phyloP scores from a whole-genome alignment of 371 early-diverging fungal genomes.

The Chytridium lagenaria region DNA sequence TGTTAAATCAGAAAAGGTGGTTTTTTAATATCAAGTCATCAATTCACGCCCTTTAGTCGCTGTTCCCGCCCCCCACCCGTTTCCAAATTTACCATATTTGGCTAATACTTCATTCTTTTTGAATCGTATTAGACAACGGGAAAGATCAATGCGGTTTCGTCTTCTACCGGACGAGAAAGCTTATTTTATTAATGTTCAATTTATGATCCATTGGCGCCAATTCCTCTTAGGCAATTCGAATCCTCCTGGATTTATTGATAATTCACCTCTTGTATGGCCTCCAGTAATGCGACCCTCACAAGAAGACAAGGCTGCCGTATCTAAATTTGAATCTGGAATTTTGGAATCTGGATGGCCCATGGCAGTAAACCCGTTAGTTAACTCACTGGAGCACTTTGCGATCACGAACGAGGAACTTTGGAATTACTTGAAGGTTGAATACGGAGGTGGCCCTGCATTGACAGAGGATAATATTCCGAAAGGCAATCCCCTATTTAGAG shows the following conservation, averaged over 20 bases:
- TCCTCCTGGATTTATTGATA: constrained; percentile 25
- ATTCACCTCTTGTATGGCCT: constrained; percentile 13
- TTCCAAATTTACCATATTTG: no score
- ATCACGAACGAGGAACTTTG: constrained; percentile 24
- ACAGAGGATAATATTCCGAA: constrained; percentile 27
- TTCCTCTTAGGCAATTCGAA: constrained; percentile 29
- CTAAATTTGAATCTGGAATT: neutral
- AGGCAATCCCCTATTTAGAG: constrained; percentile 25
- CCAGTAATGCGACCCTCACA: constrained; percentile 5
- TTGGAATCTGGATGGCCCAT: neutral
- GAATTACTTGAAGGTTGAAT: constrained; percentile 15
- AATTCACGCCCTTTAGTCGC: no score
- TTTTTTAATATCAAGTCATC: neutral
- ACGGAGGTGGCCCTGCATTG: constrained; percentile 30
- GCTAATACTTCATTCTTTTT: neutral
- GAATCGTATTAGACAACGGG: constrained; percentile 16
- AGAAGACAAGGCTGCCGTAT: constrained; percentile 10
- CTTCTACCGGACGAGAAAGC: constrained; percentile 15
- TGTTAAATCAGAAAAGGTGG: neutral
- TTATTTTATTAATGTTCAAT: constrained; percentile 19
- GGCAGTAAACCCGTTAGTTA: constrained; percentile 23
- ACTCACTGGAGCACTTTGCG: constrained; percentile 21
- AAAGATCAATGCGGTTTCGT: constrained; percentile 19
- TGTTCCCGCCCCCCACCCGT: no score
- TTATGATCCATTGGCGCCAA: constrained; percentile 27